phyloP scores from a whole-genome alignment of 2,329 filamentous ascomycete species.

The Zalaria sp. region DNA sequence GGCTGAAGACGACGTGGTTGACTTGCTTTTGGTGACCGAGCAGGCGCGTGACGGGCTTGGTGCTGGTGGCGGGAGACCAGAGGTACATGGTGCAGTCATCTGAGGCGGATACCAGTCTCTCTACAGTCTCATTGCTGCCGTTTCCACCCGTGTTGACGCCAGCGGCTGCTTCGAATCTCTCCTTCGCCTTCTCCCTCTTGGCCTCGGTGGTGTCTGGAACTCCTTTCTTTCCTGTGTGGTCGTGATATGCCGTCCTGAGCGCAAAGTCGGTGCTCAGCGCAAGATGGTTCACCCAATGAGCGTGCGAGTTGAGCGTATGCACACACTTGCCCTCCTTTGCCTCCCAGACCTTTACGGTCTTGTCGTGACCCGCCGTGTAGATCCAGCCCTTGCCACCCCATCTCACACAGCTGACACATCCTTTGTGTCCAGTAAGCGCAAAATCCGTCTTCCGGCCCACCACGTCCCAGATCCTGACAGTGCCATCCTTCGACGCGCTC shows the following conservation, averaged over 20 bases:
- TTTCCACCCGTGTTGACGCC: constrained; percentile 32
- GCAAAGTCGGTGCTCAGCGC: constrained; percentile 88
- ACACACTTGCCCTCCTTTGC: constrained; percentile 63
- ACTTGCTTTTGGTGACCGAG: constrained; percentile 95
- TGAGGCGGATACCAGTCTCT: constrained; percentile 77
- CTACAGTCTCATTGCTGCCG: constrained; percentile 55
- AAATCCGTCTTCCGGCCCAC: constrained; percentile 66
- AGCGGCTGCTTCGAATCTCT: constrained; percentile 75
- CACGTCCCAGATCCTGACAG: constrained; percentile 74
- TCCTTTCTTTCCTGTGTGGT: constrained; percentile 55
- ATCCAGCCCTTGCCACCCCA: constrained; percentile 87
- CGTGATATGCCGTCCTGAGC: constrained; percentile 71
- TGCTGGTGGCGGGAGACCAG: constrained; percentile 69
- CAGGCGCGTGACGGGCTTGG: constrained; percentile 75
- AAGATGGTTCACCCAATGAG: constrained; percentile 91
- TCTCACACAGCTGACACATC: constrained; percentile 74
- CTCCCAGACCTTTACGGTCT: constrained; percentile 86
- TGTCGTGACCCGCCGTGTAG: constrained; percentile 80
- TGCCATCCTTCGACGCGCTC: constrained; percentile 79
- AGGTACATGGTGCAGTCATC: constrained; percentile 96
- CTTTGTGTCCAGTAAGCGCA: constrained; percentile 77
- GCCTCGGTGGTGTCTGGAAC: constrained; percentile 55
- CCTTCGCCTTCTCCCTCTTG: constrained; percentile 60
- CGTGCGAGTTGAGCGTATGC: constrained; percentile 68
- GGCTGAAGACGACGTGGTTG: constrained; percentile 89